These are phyloP conservation scores for Quercus glauca DNA, from an alignment of 306 rosid species.

Conservation along the genomic window DNA sequence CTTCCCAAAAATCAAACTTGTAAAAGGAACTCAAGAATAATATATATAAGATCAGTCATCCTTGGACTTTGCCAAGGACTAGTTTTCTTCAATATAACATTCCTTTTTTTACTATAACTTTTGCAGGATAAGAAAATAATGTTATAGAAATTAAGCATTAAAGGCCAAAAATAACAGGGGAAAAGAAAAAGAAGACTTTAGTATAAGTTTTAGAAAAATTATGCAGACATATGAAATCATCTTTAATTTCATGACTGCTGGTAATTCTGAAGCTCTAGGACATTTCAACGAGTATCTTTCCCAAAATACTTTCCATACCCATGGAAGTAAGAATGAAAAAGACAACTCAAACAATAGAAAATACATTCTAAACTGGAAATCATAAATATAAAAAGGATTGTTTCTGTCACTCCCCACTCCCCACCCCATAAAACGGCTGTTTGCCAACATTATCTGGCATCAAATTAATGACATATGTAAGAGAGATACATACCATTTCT, in stretches of 20 bases:
- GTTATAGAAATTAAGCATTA: not conserved
- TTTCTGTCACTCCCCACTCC: not conserved
- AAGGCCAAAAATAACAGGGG: not conserved
- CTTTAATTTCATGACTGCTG: constrained; percentile 9
- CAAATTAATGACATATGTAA: not conserved
- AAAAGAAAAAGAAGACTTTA: constrained; percentile 7
- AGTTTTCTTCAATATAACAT: too few relatives aligned
- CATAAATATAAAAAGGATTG: too few relatives aligned
- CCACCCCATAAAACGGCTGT: not conserved
- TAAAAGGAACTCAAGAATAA: too few relatives aligned
- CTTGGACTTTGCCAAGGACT: too few relatives aligned
- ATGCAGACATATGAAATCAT: constrained; percentile 17
- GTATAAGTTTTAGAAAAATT: not conserved
- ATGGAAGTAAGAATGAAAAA: not conserved
- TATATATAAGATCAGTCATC: too few relatives aligned
- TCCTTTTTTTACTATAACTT: too few relatives aligned
- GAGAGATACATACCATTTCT: constrained; percentile 70
- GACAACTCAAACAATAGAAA: not conserved
- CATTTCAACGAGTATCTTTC: not conserved
- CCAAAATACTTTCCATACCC: not conserved
- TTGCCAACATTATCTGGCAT: not conserved
- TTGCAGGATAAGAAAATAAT: not conserved
- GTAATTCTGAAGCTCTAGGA: constrained; percentile 6
- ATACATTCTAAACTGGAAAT: not conserved
- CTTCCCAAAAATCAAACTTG: too few relatives aligned